Percentiles rank a stretch among this genome's conserved stretches.
These are phyloP conservation scores for Aspergillus leporis DNA, from an alignment of 495 filamentous ascomycete genomes.

Conservation along the genomic window DNA sequence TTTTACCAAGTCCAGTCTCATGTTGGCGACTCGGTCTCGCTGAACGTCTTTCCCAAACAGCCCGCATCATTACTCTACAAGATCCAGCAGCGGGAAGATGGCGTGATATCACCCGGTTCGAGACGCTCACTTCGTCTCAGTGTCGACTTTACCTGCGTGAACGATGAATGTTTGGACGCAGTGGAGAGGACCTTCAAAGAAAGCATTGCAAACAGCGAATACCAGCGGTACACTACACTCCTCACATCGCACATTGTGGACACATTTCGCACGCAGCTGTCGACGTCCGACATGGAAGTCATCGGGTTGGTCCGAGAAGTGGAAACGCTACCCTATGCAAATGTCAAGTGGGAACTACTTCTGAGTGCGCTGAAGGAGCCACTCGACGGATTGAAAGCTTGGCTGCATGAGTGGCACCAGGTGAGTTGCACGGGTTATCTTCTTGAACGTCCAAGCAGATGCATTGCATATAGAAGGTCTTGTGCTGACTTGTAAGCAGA, in stretches of 20 bases:
- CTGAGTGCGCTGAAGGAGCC: constrained; percentile 42
- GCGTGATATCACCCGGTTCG: constrained; percentile 40
- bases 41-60: constrained; percentile 75
- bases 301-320: constrained; percentile 48
- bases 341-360: constrained; percentile 42
- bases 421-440: constrained; percentile 27
- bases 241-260: constrained; percentile 53
- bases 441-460: constrained; percentile 4
- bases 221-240: constrained; percentile 45
- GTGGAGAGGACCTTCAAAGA: constrained; percentile 43
- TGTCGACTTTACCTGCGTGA: constrained; percentile 75
- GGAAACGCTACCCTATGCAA: constrained; percentile 40
- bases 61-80: constrained; percentile 83
- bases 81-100: constrained; percentile 46
- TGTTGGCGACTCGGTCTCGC: constrained; percentile 50
- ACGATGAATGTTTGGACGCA: constrained; percentile 57
- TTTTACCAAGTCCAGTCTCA: constrained; percentile 66
- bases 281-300: constrained; percentile 57
- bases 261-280: constrained; percentile 51
- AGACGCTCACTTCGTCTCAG: constrained; percentile 60
- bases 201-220: constrained; percentile 45
- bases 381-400: constrained; percentile 36
- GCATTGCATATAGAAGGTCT: constrained; percentile 10
- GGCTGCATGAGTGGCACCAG: constrained; percentile 51
- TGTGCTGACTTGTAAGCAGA: constrained; percentile 23